Conservation (phyloP, 2,329 filamentous ascomycete genomes). For the Domatiomyces globalis region DNA sequence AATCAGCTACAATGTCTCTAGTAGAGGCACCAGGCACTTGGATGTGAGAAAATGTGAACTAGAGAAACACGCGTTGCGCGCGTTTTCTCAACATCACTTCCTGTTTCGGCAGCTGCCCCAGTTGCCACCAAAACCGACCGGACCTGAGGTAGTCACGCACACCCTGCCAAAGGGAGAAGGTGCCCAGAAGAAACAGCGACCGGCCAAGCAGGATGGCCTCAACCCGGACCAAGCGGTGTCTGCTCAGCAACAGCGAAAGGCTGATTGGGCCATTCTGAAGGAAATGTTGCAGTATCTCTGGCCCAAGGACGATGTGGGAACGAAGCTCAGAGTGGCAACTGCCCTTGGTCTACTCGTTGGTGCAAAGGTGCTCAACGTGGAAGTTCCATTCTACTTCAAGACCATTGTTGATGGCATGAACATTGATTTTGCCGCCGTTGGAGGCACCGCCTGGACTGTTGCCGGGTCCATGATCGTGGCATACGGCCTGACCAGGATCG, state of each 20-base stretch:
- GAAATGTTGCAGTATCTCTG: slow-evolving; percentile 95
- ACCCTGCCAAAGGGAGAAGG: slow-evolving; percentile 10
- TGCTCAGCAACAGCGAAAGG: slow-evolving; percentile 80
- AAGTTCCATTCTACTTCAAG: slow-evolving; percentile 99
- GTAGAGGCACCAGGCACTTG: neutral
- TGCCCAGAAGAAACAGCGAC: slow-evolving; percentile 12
- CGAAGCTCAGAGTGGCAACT: slow-evolving; percentile 69
- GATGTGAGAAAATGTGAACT: neutral
- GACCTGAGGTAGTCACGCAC: too few relatives aligned
- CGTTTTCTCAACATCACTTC: neutral
- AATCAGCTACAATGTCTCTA: neutral
- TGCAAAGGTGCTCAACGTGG: slow-evolving; percentile 90
- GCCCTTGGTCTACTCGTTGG: slow-evolving; percentile 74
- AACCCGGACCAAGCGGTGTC: slow-evolving; percentile 51
- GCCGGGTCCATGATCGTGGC: slow-evolving; percentile 83
- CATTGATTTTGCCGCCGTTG: slow-evolving; percentile 70
- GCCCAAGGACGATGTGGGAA: slow-evolving; percentile 76
- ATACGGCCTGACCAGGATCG: slow-evolving; percentile 76
- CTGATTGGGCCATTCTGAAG: slow-evolving; percentile 96
- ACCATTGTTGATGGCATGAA: slow-evolving; percentile 97
- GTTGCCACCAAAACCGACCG: neutral
- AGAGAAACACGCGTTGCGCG: neutral
- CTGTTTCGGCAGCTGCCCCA: neutral
- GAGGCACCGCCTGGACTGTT: slow-evolving; percentile 78
- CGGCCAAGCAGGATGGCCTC: slow-evolving; percentile 41